Evolutionary conservation across 2,329 filamentous ascomycete species (phyloP), one percentile per base, ranked within the genome.

Genomic region (Pseudocercospora crystallina): DNA sequence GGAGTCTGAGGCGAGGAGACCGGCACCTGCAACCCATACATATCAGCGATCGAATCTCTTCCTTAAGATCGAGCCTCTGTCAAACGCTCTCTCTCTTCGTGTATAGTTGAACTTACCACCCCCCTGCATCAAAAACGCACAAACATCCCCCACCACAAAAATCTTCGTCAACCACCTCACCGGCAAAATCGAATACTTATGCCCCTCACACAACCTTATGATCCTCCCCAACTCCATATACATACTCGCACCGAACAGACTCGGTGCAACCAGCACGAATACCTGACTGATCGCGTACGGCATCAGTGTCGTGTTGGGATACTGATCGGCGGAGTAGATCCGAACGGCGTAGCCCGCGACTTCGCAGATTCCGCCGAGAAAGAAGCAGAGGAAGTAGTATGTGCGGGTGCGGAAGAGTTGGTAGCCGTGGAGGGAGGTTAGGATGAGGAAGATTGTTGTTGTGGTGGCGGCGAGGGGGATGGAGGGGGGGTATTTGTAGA

Each of bases 381-480:
- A 54, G 39, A 81, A 76, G 0, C 78, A 74, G 1, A 76, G 72
- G 55, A 78, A 75, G 60, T 76, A 80, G 74, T 74, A 80, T 0
- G 73, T 73, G 33, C 69, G 65, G 2, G 67, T 66, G 12, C 60
- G 61, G 32, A 73, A n/a, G 20, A 78, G 54, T 37, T 72, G 68
- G 17, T 63, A 69, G n/a, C 60, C 46, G 48, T 79, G 76, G 1
- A 68, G 39, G 1, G 60, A 14, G 1, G 73, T 66, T 2, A 58
- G 39, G 11, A 64, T 7, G 17, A 44, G 45, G 53, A 69, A 69
- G 3, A 50, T 41, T 12, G 30, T 36, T 2, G 31, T 31, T 8
- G 36, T 34, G n/a, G 64, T 47, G n/a, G 66, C 48, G 47, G 57
- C 49, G 49, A 67, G 65, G 29, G 65, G 54, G 31, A 65, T 47